These are phyloP conservation scores for Beauveria sp. DNA, from an alignment of 2,329 filamentous ascomycete species.

Conservation along the genomic window DNA sequence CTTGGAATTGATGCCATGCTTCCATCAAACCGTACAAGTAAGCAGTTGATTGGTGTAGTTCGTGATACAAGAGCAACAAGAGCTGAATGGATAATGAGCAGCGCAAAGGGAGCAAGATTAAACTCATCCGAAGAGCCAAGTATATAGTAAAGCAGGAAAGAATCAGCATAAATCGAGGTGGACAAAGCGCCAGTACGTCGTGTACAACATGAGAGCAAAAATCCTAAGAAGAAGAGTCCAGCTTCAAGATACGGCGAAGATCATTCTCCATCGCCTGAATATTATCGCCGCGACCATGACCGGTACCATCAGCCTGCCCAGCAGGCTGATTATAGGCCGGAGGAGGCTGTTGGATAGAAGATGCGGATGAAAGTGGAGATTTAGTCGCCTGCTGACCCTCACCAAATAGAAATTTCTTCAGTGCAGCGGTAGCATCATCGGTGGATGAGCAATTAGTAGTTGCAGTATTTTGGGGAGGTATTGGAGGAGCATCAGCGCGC, in stretches of 20 bases:
- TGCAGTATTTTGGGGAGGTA: slow-evolving; percentile 22
- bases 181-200: background rate
- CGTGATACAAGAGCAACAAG: slow-evolving; percentile 1
- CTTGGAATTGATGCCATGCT: background rate
- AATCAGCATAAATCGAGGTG: background rate
- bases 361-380: background rate
- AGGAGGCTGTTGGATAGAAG: background rate
- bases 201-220: background rate
- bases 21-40: background rate
- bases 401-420: slow-evolving; percentile 49
- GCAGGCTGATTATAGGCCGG: background rate
- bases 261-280: slow-evolving; percentile 45
- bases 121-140: background rate
- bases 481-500: slow-evolving; percentile 21
- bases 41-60: background rate
- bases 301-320: background rate
- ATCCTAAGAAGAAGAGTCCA: slow-evolving; percentile 17
- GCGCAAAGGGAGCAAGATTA: background rate
- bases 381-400: slow-evolving; percentile 16
- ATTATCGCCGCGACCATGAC: slow-evolving; percentile 21
- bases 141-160: background rate
- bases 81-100: background rate
- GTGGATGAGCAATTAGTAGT: slow-evolving; percentile 27
- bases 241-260: slow-evolving; percentile 45
- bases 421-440: slow-evolving; percentile 9